Percentiles rank a stretch among this genome's conserved stretches.
Evolutionary conservation across 352 stramenopile species (phyloP).

Genomic region (Thalassiosira mediterranea): DNA sequence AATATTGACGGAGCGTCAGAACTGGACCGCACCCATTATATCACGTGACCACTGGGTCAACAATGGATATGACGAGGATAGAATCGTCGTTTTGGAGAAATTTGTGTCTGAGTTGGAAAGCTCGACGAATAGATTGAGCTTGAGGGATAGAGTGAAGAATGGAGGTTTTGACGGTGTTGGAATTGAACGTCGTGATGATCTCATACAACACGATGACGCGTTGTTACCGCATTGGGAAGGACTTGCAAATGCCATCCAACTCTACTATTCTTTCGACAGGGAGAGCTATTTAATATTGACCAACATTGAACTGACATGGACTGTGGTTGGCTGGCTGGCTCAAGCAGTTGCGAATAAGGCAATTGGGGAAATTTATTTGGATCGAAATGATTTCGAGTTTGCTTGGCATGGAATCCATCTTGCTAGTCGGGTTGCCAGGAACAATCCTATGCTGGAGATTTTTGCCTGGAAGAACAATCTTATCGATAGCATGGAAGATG

Average conservation of each 20-base stretch:
- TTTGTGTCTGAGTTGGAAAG: background rate
- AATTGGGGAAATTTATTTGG: background rate
- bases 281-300: background rate
- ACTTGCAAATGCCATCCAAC: background rate
- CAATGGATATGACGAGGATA: background rate
- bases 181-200: too few relatives aligned
- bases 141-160: background rate
- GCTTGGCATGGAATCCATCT: too few relatives aligned
- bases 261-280: background rate
- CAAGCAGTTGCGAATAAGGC: background rate
- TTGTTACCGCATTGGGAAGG: background rate
- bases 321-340: background rate
- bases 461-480: background rate
- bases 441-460: background rate
- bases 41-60: background rate
- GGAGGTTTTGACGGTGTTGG: background rate
- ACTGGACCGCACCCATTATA: background rate
- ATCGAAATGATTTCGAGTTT: too few relatives aligned
- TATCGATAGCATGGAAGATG: too few relatives aligned
- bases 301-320: background rate
- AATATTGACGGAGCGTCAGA: conserved; percentile 1
- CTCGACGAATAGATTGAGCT: background rate
- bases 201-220: background rate
- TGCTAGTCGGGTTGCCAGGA: too few relatives aligned
- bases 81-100: background rate